These are phyloP conservation scores for Mucor ambiguus DNA, from an alignment of 371 early-diverging fungal genomes.

Conservation along the genomic window DNA sequence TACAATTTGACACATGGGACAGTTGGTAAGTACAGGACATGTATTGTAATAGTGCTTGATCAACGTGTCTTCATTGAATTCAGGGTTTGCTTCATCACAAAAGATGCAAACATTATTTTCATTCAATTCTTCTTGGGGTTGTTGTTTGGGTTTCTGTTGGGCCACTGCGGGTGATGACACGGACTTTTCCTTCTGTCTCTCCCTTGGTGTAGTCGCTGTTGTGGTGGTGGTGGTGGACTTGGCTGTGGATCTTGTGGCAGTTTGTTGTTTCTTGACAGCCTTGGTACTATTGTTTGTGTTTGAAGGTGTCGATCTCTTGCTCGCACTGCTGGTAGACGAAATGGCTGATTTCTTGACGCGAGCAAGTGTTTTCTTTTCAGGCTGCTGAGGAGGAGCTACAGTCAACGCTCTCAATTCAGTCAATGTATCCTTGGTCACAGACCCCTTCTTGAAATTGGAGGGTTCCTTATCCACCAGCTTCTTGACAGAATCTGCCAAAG, in stretches of 20 bases:
- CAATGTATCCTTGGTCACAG: slow-evolving; percentile 12
- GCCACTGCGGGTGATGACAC: not conserved
- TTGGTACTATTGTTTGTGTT: not conserved
- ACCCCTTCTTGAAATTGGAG: slow-evolving; percentile 12
- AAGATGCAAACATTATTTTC: slow-evolving; percentile 65
- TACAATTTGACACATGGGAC: slow-evolving; percentile 74
- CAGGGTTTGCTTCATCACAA: slow-evolving; percentile 68
- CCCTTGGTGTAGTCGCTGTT: not conserved
- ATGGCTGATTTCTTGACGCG: slow-evolving; percentile 1
- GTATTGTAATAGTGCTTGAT: slow-evolving; percentile 79
- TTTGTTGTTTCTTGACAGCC: not conserved
- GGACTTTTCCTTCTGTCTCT: not conserved
- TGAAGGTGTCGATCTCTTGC: not conserved
- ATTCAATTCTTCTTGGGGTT: not conserved
- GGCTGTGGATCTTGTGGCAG: not conserved
- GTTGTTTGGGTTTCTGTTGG: not conserved
- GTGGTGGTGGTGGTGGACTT: not conserved
- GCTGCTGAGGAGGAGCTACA: slow-evolving; percentile 1
- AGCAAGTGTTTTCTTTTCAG: slow-evolving; percentile 4
- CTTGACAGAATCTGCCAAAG: slow-evolving; percentile 40
- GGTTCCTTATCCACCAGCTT: slow-evolving; percentile 28
- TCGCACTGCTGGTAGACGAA: not conserved
- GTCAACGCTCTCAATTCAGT: slow-evolving; percentile 24
- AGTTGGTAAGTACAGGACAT: slow-evolving; percentile 72
- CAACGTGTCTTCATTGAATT: slow-evolving; percentile 73